Conservation (phyloP, 2,329 filamentous ascomycete species). For the Ophiocordyceps sinensis region DNA sequence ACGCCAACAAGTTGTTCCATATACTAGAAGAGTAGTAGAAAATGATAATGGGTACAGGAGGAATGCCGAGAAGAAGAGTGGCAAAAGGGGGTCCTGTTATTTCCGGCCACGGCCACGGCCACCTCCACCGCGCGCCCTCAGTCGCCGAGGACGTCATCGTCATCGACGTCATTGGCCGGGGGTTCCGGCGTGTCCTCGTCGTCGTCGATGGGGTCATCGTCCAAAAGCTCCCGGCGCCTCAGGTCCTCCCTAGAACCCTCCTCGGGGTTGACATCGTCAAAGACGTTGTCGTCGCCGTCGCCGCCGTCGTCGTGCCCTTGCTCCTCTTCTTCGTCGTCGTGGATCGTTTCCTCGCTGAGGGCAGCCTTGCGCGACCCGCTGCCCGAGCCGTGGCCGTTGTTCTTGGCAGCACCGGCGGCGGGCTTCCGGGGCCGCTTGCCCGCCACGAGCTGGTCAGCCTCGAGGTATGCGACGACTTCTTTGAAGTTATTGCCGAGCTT, state of each 20-base stretch:
- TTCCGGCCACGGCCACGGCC: no score
- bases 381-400: conserved; percentile 2
- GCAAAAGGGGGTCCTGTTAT: no score
- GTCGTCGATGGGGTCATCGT: conserved; percentile 28
- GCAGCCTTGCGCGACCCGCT: conserved; percentile 17
- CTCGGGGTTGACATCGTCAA: conserved; percentile 36
- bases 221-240: conserved; percentile 37
- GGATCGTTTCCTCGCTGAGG: conserved; percentile 29
- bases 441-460: conserved; percentile 38
- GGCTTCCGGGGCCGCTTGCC: conserved; percentile 27
- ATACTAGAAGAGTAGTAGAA: no score
- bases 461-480: conserved; percentile 68
- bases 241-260: conserved; percentile 47
- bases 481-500: conserved; percentile 75
- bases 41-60: not conserved
- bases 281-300: conserved; percentile 23
- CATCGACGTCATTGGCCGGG: conserved; percentile 19
- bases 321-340: conserved; percentile 17
- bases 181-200: conserved; percentile 17
- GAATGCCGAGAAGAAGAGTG: not conserved
- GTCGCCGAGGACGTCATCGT: conserved; percentile 31
- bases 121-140: conserved; percentile 9
- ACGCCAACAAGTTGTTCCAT: no score
- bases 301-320: conserved; percentile 12
- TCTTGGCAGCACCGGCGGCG: conserved; percentile 10